Percentiles rank a stretch among this genome's conserved stretches.
Evolutionary conservation across 2,329 filamentous ascomycete genomes (phyloP).

Genomic region (Talaromyces verruculosus): DNA sequence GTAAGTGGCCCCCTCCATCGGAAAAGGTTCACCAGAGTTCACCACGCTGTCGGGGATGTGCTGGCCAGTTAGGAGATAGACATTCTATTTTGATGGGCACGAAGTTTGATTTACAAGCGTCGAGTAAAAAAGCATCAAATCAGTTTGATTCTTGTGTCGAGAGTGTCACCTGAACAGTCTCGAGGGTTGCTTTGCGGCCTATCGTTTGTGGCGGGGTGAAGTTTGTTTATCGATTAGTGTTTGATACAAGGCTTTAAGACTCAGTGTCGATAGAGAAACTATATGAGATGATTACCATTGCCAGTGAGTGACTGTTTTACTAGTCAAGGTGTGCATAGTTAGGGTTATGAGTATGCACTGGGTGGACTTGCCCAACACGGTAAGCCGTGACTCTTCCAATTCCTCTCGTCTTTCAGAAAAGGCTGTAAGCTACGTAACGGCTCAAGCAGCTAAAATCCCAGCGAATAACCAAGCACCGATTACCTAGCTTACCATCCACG

Average conservation of each 20-base stretch:
- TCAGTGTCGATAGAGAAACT: neutral
- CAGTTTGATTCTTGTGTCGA: neutral
- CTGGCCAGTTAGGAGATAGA: neutral
- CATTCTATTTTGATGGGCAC: neutral
- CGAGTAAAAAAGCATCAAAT: neutral
- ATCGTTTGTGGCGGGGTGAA: neutral
- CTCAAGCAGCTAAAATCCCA: neutral
- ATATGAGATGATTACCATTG: neutral
- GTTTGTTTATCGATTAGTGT: neutral
- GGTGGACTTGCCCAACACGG: conserved; percentile 18
- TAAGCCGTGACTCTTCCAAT: neutral
- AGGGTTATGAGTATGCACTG: neutral
- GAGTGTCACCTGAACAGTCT: neutral
- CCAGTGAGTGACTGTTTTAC: neutral
- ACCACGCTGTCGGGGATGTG: neutral
- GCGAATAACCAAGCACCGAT: neutral
- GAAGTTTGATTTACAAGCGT: neutral
- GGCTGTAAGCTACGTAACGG: too few species aligned
- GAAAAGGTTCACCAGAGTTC: neutral
- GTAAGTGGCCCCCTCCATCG: conserved; percentile 5
- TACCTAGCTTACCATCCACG: neutral
- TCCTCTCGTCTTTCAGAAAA: too few species aligned
- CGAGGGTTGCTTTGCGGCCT: neutral
- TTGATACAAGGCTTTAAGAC: neutral
- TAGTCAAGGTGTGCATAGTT: neutral